Evolutionary conservation across 257 asterid genomes (phyloP), one percentile per base, ranked within the genome.

Genomic region (Verbena officinalis): DNA sequence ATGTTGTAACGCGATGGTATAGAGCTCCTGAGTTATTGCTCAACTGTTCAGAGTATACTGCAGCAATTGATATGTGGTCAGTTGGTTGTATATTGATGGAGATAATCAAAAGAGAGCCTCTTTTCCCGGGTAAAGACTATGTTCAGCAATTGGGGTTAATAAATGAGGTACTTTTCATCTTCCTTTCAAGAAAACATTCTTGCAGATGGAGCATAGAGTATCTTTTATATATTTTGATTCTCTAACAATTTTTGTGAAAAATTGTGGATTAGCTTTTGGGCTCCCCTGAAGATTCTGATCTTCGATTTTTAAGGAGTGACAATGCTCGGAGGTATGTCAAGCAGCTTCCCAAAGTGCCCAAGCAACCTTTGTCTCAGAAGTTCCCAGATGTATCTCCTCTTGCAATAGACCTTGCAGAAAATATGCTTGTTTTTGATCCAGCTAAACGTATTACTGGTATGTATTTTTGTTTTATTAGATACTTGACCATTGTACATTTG

Each of bases 281-380:
- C 53, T 78, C 96, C 62, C 97, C 96, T 15, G 93, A 90, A 70
- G 97, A 85, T 74, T 79, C 95, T 19, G 96, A 90, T 74, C 93
- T 90, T 67, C 96, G 85, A 63, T 90, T 90, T 65, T 74, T 90
- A 45, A 84, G 96, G 63, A 87, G 86, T 44, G 89, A 87, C 46
- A 87, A 84, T 82, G 97, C 96, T 70, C 78, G 77, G 50, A 80
- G 68, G 69, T 86, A 90, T 43, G 85, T 90, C 46, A 87, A 78
- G 80, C 95, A 84, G 78, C 91, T 90, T 53, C 86, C 95, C n/a
- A 70, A 44, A 64, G 78, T 84, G 65, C 84, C 83, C 21, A 90
- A 79, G 71, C 85, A 62, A 64, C 78, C 89, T 2, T 76, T 87
- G 16, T 73, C 86, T 27, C 66, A 68, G 69, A 86, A 78, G 65